Percentiles rank a stretch among this genome's conserved stretches.
phyloP scores from a whole-genome alignment of 2,329 filamentous ascomycete species.

The Mariannaea elegans region DNA sequence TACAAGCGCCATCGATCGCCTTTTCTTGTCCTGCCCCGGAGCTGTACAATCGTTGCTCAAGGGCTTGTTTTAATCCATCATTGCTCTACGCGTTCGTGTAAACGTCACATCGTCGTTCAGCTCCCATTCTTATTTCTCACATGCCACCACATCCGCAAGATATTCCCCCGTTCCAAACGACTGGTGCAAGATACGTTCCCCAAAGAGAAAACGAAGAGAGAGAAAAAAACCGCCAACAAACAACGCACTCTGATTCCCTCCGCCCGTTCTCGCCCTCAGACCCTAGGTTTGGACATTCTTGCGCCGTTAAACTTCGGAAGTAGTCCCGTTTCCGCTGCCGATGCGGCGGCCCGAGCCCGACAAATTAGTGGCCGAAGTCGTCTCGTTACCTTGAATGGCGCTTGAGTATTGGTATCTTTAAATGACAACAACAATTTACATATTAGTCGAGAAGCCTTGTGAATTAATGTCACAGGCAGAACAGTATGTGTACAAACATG shows the following conservation, averaged over 20 bases:
- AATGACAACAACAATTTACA: background rate
- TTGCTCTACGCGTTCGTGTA: too few species aligned
- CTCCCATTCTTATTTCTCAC: conserved; percentile 5
- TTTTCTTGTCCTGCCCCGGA: conserved; percentile 27
- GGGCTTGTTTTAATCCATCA: background rate
- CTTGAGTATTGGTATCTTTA: background rate
- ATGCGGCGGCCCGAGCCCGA: conserved; percentile 13
- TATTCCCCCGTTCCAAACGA: conserved; percentile 32
- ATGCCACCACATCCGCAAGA: conserved; percentile 37
- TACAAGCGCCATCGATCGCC: conserved; percentile 23
- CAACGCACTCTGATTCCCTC: background rate
- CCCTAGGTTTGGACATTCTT: conserved; percentile 36
- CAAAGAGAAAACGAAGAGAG: too few species aligned
- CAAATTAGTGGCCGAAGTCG: background rate
- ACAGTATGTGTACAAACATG: too few species aligned
- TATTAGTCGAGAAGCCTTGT: background rate
- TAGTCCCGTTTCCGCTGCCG: conserved; percentile 14
- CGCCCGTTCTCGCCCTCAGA: conserved; percentile 23
- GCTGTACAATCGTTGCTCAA: conserved; percentile 20
- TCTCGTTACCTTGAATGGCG: too few species aligned
- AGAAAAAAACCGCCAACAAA: background rate
- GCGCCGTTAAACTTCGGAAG: conserved; percentile 30
- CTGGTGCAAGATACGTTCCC: background rate
- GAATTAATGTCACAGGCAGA: too few species aligned
- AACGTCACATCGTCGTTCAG: background rate